Conservation (phyloP, 2,329 filamentous ascomycete genomes). For the Harringtonia lauricola region DNA sequence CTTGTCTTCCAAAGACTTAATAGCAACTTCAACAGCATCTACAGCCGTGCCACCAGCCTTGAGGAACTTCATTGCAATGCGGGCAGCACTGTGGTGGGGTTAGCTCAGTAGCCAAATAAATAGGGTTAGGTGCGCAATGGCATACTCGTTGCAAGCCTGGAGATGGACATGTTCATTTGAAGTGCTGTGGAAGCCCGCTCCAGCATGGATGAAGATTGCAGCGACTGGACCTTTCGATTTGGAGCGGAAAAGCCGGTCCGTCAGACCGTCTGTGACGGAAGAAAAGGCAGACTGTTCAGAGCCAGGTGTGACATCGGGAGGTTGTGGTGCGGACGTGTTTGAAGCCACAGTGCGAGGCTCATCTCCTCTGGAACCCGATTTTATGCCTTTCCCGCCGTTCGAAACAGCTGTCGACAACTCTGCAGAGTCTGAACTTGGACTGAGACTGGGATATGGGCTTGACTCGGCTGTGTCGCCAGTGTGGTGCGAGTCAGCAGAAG, state of each 20-base stretch:
- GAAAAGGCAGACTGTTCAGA: background rate
- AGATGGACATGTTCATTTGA: conserved; percentile 80
- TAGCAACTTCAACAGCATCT: conserved; percentile 81
- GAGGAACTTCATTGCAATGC: conserved; percentile 70
- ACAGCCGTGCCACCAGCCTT: conserved; percentile 68
- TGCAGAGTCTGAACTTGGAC: conserved; percentile 1
- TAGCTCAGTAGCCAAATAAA: conserved; percentile 2
- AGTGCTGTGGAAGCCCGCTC: conserved; percentile 84
- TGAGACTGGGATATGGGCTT: conserved; percentile 10
- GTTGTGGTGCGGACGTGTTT: background rate
- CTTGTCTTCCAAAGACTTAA: conserved; percentile 80
- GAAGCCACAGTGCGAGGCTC: background rate
- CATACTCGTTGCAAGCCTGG: conserved; percentile 78
- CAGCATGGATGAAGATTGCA: conserved; percentile 91
- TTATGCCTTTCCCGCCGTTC: background rate
- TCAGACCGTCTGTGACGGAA: conserved; percentile 11
- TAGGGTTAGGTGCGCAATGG: conserved; percentile 8
- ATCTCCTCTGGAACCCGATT: background rate
- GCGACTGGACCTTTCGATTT: conserved; percentile 14
- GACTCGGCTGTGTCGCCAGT: background rate
- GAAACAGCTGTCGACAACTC: background rate
- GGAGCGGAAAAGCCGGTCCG: conserved; percentile 15
- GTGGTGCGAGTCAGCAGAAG: background rate
- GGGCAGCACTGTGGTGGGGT: conserved; percentile 56
- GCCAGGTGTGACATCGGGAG: background rate